Evolutionary conservation across 345 rosid species (phyloP).

Genomic region (Erucastrum elatum): DNA sequence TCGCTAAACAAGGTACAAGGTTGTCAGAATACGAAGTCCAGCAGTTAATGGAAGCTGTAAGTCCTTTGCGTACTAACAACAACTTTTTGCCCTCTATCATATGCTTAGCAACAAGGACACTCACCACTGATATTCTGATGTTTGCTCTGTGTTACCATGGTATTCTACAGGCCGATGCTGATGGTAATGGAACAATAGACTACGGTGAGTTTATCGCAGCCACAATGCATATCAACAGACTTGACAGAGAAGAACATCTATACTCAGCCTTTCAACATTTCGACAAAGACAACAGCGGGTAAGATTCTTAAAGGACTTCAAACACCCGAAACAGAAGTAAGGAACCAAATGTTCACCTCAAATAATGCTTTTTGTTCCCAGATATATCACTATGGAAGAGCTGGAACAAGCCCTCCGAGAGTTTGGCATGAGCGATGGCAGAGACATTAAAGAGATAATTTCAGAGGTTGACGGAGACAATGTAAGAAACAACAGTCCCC

Average conservation of each 20-base stretch:
- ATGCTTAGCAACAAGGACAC: neutral
- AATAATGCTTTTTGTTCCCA: constrained; percentile 20
- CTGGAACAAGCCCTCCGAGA: constrained; percentile 61
- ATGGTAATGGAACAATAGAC: constrained; percentile 62
- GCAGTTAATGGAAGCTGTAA: constrained; percentile 67
- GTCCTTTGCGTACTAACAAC: constrained; percentile 7
- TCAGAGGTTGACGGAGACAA: constrained; percentile 60
- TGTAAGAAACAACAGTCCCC: constrained; percentile 43
- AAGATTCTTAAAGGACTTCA: neutral
- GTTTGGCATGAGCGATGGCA: constrained; percentile 57
- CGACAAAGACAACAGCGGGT: constrained; percentile 77
- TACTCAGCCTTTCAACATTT: constrained; percentile 75
- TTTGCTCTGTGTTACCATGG: neutral
- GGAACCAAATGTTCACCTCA: neutral
- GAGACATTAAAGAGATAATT: constrained; percentile 59
- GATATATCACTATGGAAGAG: constrained; percentile 63
- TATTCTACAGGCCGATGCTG: constrained; percentile 51
- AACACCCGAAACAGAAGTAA: neutral
- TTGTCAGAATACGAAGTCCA: constrained; percentile 58
- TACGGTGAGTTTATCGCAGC: constrained; percentile 65
- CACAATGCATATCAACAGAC: constrained; percentile 64
- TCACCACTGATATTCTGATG: neutral
- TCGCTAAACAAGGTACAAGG: constrained; percentile 62
- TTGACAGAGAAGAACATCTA: constrained; percentile 75
- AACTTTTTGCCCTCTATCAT: constrained; percentile 16